Conservation (phyloP, 306 rosid genomes). For the Rubus idaeus region DNA sequence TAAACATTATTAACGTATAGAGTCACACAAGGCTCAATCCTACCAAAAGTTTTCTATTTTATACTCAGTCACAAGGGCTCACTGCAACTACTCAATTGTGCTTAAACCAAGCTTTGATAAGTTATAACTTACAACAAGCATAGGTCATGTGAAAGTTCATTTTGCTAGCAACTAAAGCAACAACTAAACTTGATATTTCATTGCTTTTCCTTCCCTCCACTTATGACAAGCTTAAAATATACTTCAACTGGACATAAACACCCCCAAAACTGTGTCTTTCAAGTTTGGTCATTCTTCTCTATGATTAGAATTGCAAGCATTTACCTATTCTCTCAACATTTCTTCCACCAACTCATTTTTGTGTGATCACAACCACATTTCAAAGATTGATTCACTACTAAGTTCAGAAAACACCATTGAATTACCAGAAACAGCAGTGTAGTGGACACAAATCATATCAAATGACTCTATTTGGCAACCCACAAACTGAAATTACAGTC, state of each 20-base stretch:
- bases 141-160: neutral
- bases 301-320: neutral
- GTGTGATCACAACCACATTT: no score
- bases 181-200: neutral
- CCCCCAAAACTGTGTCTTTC: neutral
- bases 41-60: neutral
- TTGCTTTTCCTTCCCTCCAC: neutral
- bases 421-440: no score
- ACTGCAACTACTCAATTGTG: neutral
- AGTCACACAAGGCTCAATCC: neutral
- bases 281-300: neutral
- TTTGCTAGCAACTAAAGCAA: neutral
- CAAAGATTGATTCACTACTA: no score
- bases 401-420: no score
- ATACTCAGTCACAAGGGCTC: neutral
- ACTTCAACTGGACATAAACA: neutral
- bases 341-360: neutral
- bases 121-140: neutral
- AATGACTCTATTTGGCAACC: neutral
- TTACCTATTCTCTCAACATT: neutral
- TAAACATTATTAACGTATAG: no score
- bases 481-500: neutral
- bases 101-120: neutral
- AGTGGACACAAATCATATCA: neutral
- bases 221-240: neutral